Conservation (phyloP, 202 grass and related monocot species). For the Setaria italica region DNA sequence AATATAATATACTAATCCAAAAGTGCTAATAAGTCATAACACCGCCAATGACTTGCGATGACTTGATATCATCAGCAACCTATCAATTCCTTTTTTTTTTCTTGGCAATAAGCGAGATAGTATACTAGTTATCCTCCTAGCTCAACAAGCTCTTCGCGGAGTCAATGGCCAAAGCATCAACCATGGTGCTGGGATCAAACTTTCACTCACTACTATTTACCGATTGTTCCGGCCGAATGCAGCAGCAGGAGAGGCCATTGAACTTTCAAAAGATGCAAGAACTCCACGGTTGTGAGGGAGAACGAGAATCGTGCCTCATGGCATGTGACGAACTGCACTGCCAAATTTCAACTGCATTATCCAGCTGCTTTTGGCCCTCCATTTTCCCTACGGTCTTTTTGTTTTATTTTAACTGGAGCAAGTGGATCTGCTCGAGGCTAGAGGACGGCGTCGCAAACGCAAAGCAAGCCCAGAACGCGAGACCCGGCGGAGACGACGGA, state of each 20-base stretch:
- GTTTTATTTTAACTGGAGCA: background rate
- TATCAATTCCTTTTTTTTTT: background rate
- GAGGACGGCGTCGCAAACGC: background rate
- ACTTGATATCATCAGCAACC: background rate
- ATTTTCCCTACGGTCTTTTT: background rate
- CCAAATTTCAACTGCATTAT: background rate
- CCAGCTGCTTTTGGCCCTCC: background rate
- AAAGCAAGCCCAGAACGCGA: background rate
- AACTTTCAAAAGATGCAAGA: background rate
- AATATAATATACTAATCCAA: background rate
- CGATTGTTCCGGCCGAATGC: background rate
- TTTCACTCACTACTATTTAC: background rate
- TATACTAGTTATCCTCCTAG: background rate
- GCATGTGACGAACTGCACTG: background rate
- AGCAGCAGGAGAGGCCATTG: too few species aligned
- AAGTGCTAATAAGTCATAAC: background rate
- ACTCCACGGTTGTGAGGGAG: background rate
- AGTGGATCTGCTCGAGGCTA: background rate
- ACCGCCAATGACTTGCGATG: background rate
- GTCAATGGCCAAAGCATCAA: slow-evolving; percentile 9
- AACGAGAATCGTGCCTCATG: background rate
- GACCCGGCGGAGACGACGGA: background rate
- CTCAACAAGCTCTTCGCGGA: background rate
- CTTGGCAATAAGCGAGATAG: background rate
- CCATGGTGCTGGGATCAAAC: background rate